Base-by-base conservation (phyloP, 192 early-diverging fungal genomes). In the Funneliformis mosseae region DNA sequence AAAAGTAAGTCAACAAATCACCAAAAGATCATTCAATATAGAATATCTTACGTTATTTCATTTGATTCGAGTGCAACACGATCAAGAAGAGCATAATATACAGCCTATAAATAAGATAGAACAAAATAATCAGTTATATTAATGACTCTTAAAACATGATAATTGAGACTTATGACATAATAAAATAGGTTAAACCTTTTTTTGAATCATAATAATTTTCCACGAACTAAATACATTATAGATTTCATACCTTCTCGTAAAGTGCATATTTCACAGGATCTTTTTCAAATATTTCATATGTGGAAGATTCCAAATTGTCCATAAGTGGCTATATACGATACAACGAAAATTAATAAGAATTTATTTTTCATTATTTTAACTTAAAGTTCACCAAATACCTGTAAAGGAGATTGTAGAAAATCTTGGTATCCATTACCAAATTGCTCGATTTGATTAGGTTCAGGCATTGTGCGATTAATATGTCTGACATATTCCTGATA, bases 261-360 rank as follows among this genome's bases (percentile, higher is more conserved):
- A 91, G 90, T 67, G 91, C 87, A 86, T 99, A 99, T 83, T 99
- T 99, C 59, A 96, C 90, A 16, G 94, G 93, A 84, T 98, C 97
- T 66, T 92, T 94, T 83, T 99, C 98, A 87, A 99, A 99, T 0
- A 95, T 94, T 85, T 97, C 95, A 85, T 99, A 99, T 2, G 96
- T 98, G 6, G 89, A 92, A 9, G 94, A 94, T 66, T 96, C 96
- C 43, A 99, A 88, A 80, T 99, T 95, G 79, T 99, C 95, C 92
- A 96, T 96, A 33, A 99, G 87, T 12, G 98, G 98, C 90, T 96
- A 86, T 60, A 27, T n/a, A 80, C 2, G 18, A 70, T 25, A 16
- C 4, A 28, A 62, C 18, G 38, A 67, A 18, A 33, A 78, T 64
- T 23, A 77, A 12, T 64, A 33, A 33, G 33, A 33, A 8, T 46